phyloP scores from a whole-genome alignment of 345 rosid genomes.

The Atalantia buxifolia region DNA sequence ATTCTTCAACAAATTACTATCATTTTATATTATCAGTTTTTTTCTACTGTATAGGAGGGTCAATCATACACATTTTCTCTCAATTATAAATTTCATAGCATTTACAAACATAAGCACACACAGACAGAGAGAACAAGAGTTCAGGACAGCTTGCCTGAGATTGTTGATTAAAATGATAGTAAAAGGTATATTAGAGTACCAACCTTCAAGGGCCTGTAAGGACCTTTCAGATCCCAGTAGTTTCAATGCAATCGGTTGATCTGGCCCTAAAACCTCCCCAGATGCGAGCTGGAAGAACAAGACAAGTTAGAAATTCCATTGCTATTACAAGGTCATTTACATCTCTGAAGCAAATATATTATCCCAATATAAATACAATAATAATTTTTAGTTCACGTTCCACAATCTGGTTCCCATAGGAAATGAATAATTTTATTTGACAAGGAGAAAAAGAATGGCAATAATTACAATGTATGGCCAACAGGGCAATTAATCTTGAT shows the following conservation, averaged over 20 bases:
- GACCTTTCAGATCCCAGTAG: conserved; percentile 95
- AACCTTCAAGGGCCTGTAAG: conserved; percentile 92
- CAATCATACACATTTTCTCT: background rate
- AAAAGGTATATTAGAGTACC: background rate
- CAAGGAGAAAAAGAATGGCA: background rate
- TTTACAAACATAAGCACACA: background rate
- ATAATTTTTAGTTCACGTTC: background rate
- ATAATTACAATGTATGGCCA: background rate
- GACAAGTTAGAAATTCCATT: conserved; percentile 6
- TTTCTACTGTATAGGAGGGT: background rate
- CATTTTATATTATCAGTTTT: background rate
- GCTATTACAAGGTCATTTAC: background rate
- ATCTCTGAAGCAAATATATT: background rate
- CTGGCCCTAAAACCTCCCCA: conserved; percentile 86
- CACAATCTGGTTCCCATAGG: background rate
- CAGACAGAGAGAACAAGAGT: background rate
- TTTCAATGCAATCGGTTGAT: conserved; percentile 88
- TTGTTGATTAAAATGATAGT: background rate
- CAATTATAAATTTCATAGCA: background rate
- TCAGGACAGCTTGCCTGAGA: background rate
- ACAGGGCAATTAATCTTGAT: background rate
- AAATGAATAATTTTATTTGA: background rate
- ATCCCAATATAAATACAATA: background rate
- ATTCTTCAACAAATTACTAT: background rate
- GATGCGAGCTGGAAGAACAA: conserved; percentile 72